A percentile compares a stretch with the other conserved stretches of the same genome.
These are phyloP conservation scores for Ceratocystis alfenasii DNA, from an alignment of 2,329 filamentous ascomycete genomes.

Conservation along the genomic window DNA sequence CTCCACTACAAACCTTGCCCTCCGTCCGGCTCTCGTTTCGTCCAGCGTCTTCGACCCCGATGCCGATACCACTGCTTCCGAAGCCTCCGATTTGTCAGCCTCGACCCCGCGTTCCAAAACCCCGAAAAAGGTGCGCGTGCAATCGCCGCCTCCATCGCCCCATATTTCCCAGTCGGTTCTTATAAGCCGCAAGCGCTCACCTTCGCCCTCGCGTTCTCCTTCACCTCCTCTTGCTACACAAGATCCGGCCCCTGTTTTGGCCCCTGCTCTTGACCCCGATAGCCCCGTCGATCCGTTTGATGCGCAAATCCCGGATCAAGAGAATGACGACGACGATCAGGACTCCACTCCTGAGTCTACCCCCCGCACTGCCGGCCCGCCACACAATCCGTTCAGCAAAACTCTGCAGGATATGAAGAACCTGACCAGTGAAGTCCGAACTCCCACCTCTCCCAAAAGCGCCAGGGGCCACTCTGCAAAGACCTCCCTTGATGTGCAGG, in stretches of 20 bases:
- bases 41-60: constrained; percentile 18
- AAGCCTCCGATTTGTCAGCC: constrained; percentile 10
- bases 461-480: constrained; percentile 4
- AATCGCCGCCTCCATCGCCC: constrained; percentile 51
- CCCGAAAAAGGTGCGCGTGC: constrained; percentile 55
- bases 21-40: constrained; percentile 11
- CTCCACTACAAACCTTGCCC: constrained; percentile 15
- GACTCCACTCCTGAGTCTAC: not conserved
- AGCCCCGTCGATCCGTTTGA: constrained; percentile 2
- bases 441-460: constrained; percentile 14
- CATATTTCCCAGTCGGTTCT: constrained; percentile 23
- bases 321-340: not conserved
- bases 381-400: constrained; percentile 41
- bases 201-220: not conserved
- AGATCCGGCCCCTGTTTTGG: not conserved
- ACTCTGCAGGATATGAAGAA: constrained; percentile 41
- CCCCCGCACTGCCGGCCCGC: constrained; percentile 15
- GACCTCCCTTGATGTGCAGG: constrained; percentile 49
- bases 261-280: not conserved
- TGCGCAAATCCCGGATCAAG: not conserved
- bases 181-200: not conserved
- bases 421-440: not conserved
- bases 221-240: not conserved
- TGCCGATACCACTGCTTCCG: constrained; percentile 15
- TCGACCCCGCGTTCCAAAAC: constrained; percentile 34